Evolutionary conservation across 2,329 filamentous ascomycete genomes (phyloP).

Genomic region (Aspergillus sp.): DNA sequence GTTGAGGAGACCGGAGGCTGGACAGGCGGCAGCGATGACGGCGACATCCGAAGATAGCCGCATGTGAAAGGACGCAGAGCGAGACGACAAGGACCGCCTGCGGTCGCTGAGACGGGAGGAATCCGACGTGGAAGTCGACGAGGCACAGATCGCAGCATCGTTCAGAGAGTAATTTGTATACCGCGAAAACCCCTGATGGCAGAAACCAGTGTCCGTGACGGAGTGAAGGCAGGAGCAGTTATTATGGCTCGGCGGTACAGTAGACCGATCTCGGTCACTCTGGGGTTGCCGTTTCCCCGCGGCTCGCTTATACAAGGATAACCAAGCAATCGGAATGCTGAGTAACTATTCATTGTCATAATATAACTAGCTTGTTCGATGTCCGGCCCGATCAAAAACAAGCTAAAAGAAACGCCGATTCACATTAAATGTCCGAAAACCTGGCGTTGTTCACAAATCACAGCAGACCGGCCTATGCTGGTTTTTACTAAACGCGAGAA

Average conservation of each 20-base stretch:
- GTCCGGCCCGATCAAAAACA: neutral
- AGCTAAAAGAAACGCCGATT: neutral
- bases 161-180: neutral
- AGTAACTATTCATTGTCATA: neutral
- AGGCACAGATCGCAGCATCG: constrained; percentile 38
- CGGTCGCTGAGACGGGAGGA: constrained; percentile 19
- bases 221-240: neutral
- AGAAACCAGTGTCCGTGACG: neutral
- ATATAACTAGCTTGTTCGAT: neutral
- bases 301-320: constrained; percentile 4
- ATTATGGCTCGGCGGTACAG: constrained; percentile 1
- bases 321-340: neutral
- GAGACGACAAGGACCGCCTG: constrained; percentile 25
- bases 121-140: constrained; percentile 38
- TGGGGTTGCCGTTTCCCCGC: constrained; percentile 17
- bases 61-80: constrained; percentile 36
- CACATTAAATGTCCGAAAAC: neutral
- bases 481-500: no score
- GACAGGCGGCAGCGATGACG: constrained; percentile 51
- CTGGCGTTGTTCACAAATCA: neutral
- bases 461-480: no score
- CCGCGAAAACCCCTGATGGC: neutral
- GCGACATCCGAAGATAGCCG: constrained; percentile 53
- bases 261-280: constrained; percentile 14
- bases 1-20: constrained; percentile 61